phyloP scores from a whole-genome alignment of 345 rosid genomes.

The Citropsis articulata region DNA sequence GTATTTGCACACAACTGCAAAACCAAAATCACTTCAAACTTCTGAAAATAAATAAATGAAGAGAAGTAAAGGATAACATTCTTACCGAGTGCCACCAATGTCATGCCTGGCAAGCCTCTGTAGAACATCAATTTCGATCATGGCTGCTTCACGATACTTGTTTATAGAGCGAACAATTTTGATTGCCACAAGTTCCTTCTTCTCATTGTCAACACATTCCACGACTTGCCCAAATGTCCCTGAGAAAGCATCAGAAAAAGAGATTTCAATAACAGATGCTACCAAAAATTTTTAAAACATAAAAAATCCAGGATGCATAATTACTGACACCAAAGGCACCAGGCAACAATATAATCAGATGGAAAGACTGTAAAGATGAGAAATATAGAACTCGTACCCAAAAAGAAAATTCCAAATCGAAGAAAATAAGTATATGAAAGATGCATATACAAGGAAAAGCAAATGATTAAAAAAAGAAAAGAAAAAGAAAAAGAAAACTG shows the following conservation, averaged over 20 bases:
- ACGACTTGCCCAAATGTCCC: conserved; percentile 89
- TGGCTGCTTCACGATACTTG: conserved; percentile 89
- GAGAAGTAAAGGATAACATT: conserved; percentile 13
- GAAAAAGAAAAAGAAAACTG: neutral
- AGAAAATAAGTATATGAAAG: neutral
- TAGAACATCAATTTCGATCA: conserved; percentile 79
- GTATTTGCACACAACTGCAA: conserved; percentile 99
- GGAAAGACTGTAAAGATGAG: neutral
- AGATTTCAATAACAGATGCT: neutral
- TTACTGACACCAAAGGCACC: neutral
- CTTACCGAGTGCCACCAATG: conserved; percentile 69
- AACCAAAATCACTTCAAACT: conserved; percentile 39
- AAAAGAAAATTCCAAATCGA: neutral
- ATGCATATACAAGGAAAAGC: neutral
- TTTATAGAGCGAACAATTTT: conserved; percentile 75
- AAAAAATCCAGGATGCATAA: neutral
- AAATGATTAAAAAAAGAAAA: neutral
- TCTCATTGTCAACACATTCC: conserved; percentile 81
- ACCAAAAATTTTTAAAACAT: neutral
- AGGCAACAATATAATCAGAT: neutral
- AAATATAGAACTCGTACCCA: neutral
- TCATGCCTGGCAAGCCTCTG: conserved; percentile 83
- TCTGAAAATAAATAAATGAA: conserved; percentile 22
- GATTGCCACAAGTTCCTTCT: conserved; percentile 77
- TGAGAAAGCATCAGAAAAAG: conserved; percentile 23